A percentile compares a stretch with the other conserved stretches of the same genome.
phyloP scores from a whole-genome alignment of 2,329 filamentous ascomycete genomes.

The Sclerotinia nivalis region DNA sequence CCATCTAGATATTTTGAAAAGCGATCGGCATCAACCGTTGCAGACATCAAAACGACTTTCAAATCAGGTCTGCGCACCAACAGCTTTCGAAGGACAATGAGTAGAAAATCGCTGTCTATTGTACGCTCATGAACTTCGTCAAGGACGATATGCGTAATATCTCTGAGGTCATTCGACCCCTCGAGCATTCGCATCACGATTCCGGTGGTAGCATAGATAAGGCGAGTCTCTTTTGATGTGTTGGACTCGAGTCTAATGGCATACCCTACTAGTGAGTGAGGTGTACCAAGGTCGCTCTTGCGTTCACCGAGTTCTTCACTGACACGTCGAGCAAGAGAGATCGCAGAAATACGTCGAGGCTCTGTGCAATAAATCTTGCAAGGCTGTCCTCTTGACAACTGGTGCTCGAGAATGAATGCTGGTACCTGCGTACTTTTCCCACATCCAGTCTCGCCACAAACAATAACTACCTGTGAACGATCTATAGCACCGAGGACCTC shows the following conservation, averaged over 20 bases:
- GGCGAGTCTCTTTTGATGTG: slow-evolving; percentile 73
- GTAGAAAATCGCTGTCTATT: slow-evolving; percentile 93
- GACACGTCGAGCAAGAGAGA: slow-evolving; percentile 88
- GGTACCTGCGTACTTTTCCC: slow-evolving; percentile 99
- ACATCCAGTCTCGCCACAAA: slow-evolving; percentile 95
- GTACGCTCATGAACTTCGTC: slow-evolving; percentile 96
- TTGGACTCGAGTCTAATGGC: slow-evolving; percentile 92
- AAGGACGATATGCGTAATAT: slow-evolving; percentile 92
- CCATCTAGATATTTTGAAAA: slow-evolving; percentile 87
- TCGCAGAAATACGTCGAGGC: slow-evolving; percentile 91
- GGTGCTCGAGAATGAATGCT: slow-evolving; percentile 86
- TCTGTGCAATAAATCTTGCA: slow-evolving; percentile 97
- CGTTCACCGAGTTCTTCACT: slow-evolving; percentile 92
- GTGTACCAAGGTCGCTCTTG: slow-evolving; percentile 77
- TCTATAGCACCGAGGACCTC: slow-evolving; percentile 77
- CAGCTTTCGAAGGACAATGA: slow-evolving; percentile 87
- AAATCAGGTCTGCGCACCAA: slow-evolving; percentile 73
- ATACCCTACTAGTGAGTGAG: slow-evolving; percentile 85
- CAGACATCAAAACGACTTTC: slow-evolving; percentile 96
- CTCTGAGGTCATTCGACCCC: slow-evolving; percentile 77
- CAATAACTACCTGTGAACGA: slow-evolving; percentile 80
- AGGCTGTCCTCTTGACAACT: slow-evolving; percentile 73
- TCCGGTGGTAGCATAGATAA: slow-evolving; percentile 86
- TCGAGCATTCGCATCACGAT: slow-evolving; percentile 99
- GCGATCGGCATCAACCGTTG: slow-evolving; percentile 87